Percentiles rank a stretch among this genome's conserved stretches.
Conservation (phyloP, 2,329 filamentous ascomycete genomes). For the Hypoxylon sp. region DNA sequence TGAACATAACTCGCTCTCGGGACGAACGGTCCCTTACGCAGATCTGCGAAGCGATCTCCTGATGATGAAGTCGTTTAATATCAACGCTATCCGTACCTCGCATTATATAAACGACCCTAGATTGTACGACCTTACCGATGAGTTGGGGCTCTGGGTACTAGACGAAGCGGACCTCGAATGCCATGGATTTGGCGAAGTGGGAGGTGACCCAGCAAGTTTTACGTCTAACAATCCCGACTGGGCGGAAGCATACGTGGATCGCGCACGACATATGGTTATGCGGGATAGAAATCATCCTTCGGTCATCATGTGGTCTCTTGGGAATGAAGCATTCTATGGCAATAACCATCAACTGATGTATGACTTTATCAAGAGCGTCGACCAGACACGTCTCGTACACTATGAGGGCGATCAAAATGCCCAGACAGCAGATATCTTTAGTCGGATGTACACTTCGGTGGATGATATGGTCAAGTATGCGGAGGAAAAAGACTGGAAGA, state of each 20-base stretch:
- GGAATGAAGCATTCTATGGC: constrained; percentile 77
- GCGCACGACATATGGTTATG: constrained; percentile 69
- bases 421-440: constrained; percentile 68
- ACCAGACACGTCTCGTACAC: constrained; percentile 67
- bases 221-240: constrained; percentile 68
- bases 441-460: constrained; percentile 69
- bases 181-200: constrained; percentile 58
- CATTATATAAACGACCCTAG: constrained; percentile 71
- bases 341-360: constrained; percentile 74
- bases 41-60: constrained; percentile 69
- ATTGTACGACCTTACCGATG: constrained; percentile 69
- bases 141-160: constrained; percentile 71
- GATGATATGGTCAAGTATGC: constrained; percentile 54
- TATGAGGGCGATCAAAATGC: constrained; percentile 71
- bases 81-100: constrained; percentile 74
- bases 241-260: constrained; percentile 72
- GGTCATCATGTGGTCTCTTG: constrained; percentile 75
- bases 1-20: constrained; percentile 71
- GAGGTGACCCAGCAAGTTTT: constrained; percentile 56
- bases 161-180: constrained; percentile 65
- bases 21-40: constrained; percentile 68
- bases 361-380: constrained; percentile 65
- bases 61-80: constrained; percentile 73
- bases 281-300: constrained; percentile 68
- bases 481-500: constrained; percentile 54